Base-by-base conservation (phyloP, 345 rosid genomes). In the Theobroma cacao region DNA sequence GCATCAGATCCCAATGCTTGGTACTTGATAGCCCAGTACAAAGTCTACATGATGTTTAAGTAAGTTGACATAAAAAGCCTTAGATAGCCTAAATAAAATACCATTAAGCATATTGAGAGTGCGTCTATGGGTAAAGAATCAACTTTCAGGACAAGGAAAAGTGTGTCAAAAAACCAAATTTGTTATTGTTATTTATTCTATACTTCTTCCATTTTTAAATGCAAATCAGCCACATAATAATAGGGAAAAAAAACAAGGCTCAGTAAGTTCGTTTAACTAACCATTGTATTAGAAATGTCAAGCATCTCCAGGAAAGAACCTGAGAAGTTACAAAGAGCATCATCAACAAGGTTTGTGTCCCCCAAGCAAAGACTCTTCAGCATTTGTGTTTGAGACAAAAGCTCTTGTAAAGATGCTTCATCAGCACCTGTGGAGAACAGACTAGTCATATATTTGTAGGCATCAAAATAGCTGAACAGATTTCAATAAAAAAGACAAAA, bases 271-370 rank as follows among this genome's bases (percentile, higher is more conserved):
- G 75, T 81, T n/a, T 61, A 68, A 84, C 93, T 84, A 71, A 93
- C 95, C 94, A 36, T 81, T 20, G 97, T 94, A 81, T 90, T 80
- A 36, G 95, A 88, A 74, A 94, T 88, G 86, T 94, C 94, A 69
- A 94, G 95, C 82, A 81, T 64, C 86, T 91, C 92, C 87, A 94
- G 84, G 60, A 88, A 87, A 85, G 91, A 88, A 75, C 93, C 91
- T 34, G 88, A 82, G 81, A 91, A 89, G 65, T 76, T 85, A 85
- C 77, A 84, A 34, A 94, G 89, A 41, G 84, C 90, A 69, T 55
- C 66, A 71, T 92, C 92, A 70, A 80, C 82, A 84, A 94, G 89
- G 80, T 78, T 38, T 22, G 97, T 90, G 78, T 80, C 88, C 79
- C 88, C 88, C 85, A 92, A 84, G 87, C 90, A 90, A 75, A 94